phyloP scores from a whole-genome alignment of 495 filamentous ascomycete genomes.

The Podospora tetraspora region DNA sequence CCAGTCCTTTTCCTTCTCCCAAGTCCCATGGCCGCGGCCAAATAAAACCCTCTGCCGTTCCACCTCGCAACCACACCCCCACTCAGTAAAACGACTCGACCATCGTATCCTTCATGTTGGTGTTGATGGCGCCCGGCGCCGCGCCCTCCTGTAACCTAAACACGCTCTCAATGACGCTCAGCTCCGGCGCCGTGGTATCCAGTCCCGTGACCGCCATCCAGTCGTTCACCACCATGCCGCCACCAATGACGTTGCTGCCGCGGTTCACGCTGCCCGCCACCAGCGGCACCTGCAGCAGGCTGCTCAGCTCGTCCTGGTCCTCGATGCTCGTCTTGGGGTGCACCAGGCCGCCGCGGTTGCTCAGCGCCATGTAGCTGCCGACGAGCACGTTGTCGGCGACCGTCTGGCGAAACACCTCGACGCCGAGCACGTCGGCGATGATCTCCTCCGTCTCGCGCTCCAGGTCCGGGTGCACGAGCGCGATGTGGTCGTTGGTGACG shows the following conservation, averaged over 20 bases:
- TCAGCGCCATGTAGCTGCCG: conserved; percentile 91
- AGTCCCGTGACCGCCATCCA: conserved; percentile 97
- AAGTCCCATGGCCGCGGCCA: not conserved
- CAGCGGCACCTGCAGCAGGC: conserved; percentile 88
- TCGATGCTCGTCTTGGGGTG: conserved; percentile 95
- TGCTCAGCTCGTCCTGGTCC: conserved; percentile 95
- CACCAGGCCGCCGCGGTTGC: conserved; percentile 93
- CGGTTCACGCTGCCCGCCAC: conserved; percentile 92
- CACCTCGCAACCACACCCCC: not conserved
- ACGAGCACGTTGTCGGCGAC: conserved; percentile 95
- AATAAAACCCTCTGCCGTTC: not conserved
- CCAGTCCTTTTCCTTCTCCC: not conserved
- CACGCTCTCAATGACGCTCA: conserved; percentile 92
- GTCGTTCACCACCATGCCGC: conserved; percentile 98
- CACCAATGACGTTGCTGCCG: conserved; percentile 88
- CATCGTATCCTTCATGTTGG: conserved; percentile 89
- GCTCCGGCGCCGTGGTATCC: conserved; percentile 93
- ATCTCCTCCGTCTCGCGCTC: conserved; percentile 95
- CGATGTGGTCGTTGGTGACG: conserved; percentile 92
- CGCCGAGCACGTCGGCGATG: conserved; percentile 91
- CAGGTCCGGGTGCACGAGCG: conserved; percentile 91
- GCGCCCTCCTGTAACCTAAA: conserved; percentile 89
- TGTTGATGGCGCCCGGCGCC: conserved; percentile 66
- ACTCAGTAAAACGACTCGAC: conserved; percentile 94
- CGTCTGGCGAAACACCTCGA: conserved; percentile 97